These are phyloP conservation scores for Polytrichum formosum DNA, from an alignment of 225 moss, liverwort and hornwort genomes.

Conservation along the genomic window DNA sequence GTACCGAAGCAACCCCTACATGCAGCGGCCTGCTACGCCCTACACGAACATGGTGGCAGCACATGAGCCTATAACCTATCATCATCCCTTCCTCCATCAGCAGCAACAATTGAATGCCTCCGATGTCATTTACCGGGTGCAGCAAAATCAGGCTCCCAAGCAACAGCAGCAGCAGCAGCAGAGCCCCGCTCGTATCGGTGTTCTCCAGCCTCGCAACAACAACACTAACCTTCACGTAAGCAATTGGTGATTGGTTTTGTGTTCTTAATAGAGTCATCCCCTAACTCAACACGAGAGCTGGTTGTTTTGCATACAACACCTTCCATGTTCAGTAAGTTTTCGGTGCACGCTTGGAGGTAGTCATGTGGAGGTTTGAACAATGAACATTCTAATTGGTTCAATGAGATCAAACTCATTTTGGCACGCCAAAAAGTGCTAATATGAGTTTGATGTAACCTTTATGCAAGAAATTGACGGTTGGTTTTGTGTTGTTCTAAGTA, in stretches of 20 bases:
- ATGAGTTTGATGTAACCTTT: too few species aligned
- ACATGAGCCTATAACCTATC: slow-evolving; percentile 14
- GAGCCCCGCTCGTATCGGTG: slow-evolving; percentile 12
- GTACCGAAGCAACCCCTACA: slow-evolving; percentile 21
- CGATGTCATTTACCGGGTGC: neutral
- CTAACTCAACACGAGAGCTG: neutral
- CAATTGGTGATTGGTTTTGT: neutral
- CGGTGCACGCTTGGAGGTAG: neutral
- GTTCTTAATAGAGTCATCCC: neutral
- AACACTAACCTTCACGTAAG: slow-evolving; percentile 8
- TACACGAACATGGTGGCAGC: slow-evolving; percentile 13
- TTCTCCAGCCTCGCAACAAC: slow-evolving; percentile 23
- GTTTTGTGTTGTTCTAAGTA: neutral
- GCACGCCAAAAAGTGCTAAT: too few species aligned
- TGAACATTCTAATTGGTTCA: too few species aligned
- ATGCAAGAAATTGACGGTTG: too few species aligned
- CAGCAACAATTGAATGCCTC: slow-evolving; percentile 9
- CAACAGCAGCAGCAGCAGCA: slow-evolving; percentile 11
- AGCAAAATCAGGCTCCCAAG: slow-evolving; percentile 7
- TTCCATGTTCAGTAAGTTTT: too few species aligned
- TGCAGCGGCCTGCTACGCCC: slow-evolving; percentile 11
- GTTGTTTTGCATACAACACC: neutral
- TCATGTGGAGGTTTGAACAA: neutral
- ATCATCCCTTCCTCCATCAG: slow-evolving; percentile 1
- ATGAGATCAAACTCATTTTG: too few species aligned